phyloP scores from a whole-genome alignment of 805 yeast species.

The Lipomyces chichibuensis region DNA sequence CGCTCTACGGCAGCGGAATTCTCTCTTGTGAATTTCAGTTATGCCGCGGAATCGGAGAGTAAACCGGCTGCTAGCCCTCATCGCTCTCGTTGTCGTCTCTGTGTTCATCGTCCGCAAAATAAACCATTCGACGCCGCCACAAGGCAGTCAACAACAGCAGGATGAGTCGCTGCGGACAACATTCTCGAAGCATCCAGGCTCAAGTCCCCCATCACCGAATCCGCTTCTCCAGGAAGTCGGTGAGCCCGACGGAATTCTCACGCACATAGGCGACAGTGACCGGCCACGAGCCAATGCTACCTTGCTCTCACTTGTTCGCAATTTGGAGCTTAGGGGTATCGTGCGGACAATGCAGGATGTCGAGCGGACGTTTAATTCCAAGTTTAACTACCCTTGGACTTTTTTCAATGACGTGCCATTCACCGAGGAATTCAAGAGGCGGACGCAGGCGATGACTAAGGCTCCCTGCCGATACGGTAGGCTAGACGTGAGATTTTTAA shows the following conservation, averaged over 20 bases:
- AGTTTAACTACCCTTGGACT: conserved; percentile 79
- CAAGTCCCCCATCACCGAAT: conserved; percentile 8
- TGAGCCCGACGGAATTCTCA: conserved; percentile 41
- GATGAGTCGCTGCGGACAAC: not conserved
- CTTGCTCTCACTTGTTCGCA: conserved; percentile 70
- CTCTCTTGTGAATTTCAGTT: not conserved
- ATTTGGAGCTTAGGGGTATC: conserved; percentile 58
- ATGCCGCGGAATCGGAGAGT: conserved; percentile 12
- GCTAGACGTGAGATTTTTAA: conserved; percentile 35
- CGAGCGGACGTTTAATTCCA: conserved; percentile 66
- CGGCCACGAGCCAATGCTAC: conserved; percentile 67
- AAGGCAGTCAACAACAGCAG: not conserved
- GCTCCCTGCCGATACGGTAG: conserved; percentile 53
- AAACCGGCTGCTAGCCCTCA: conserved; percentile 1
- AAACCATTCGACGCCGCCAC: not conserved
- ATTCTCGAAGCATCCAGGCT: not conserved
- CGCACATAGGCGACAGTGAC: conserved; percentile 36
- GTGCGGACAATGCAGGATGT: conserved; percentile 59
- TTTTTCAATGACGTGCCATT: conserved; percentile 75
- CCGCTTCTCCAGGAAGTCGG: conserved; percentile 35
- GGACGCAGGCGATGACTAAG: conserved; percentile 48
- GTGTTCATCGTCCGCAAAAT: not conserved
- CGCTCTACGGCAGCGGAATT: not conserved
- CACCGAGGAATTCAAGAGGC: conserved; percentile 56
- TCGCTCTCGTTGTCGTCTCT: conserved; percentile 3